Base-by-base conservation (phyloP, 805 yeast species). In the Metschnikowia proteae region DNA sequence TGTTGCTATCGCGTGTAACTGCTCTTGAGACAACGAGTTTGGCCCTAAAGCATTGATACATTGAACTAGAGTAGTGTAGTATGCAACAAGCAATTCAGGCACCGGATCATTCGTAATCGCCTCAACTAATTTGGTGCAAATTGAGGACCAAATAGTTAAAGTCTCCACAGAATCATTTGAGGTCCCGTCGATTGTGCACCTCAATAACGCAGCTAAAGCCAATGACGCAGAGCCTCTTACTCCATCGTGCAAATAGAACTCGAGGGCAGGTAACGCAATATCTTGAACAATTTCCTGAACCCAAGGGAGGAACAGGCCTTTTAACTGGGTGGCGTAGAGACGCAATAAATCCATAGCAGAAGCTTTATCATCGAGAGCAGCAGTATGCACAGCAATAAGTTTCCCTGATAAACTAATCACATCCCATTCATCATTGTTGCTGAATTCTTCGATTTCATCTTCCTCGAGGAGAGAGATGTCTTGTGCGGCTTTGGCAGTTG, bases 341-440 rank as follows among this genome's bases (percentile, higher is more conserved):
- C 88, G 81, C 46, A 94, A 73, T 45, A 92, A 73, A 62, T 92
- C 97, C 74, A 94, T 88, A 5, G 98, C 97, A 38, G 85, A 79
- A 3, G 88, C 91, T 68, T 94, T 94, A 54, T 92, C 98, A 62
- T 94, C 99, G 50, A 94, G 75, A n/a, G 88, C 74, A 9, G 97
- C 89, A 3, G 97, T 91, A 63, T 92, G 96, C 45, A 94, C 89
- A 23, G 97, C 98, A 60, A 94, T 82, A 61, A 88, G 91, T 66
- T 89, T 91, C 46, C 98, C 99, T 29, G 88, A 83, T 39, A 91
- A 73, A 57, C 89, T 89, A 47, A 94, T 83, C 40, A 94, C 94
- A 61, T 94, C 98, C 94, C 97, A 94, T 53, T 90, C 97, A 46
- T 90, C 95, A 59, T 88, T 87, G 60, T 82, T 84, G 58, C 83